These are phyloP conservation scores for Leccinellum rugosiceps DNA, from an alignment of 768 basidiomycete species.

Conservation along the genomic window DNA sequence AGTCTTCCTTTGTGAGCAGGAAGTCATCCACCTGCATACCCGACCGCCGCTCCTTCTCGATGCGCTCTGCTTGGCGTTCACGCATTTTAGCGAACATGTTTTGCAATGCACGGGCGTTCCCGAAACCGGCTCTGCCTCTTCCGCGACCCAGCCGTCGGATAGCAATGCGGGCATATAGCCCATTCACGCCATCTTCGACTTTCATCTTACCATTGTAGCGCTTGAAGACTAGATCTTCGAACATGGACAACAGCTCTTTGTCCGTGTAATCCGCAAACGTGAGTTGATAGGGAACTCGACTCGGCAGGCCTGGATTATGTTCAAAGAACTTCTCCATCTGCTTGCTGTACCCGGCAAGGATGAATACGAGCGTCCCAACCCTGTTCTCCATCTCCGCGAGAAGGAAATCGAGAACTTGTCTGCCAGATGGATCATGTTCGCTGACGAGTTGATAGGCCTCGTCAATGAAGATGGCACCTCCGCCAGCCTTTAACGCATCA, in stretches of 20 bases:
- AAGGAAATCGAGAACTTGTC: constrained; percentile 64
- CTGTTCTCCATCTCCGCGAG: constrained; percentile 76
- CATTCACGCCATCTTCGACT: constrained; percentile 52
- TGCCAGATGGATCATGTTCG: constrained; percentile 46
- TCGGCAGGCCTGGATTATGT: constrained; percentile 66
- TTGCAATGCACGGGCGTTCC: constrained; percentile 64
- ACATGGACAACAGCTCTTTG: constrained; percentile 51
- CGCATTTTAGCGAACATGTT: constrained; percentile 47
- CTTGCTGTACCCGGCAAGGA: constrained; percentile 67
- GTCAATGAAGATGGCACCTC: constrained; percentile 68
- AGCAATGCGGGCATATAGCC: constrained; percentile 55
- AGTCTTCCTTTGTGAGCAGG: constrained; percentile 48
- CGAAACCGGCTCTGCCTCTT: constrained; percentile 58
- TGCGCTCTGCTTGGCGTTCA: constrained; percentile 52
- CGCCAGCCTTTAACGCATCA: constrained; percentile 48
- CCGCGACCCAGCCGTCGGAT: constrained; percentile 61
- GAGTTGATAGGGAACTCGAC: constrained; percentile 62
- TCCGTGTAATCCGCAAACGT: constrained; percentile 64
- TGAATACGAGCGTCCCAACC: constrained; percentile 62
- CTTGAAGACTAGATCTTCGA: constrained; percentile 45
- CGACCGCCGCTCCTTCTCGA: constrained; percentile 39
- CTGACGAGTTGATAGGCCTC: constrained; percentile 69
- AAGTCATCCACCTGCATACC: constrained; percentile 51
- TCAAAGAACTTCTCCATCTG: constrained; percentile 80
- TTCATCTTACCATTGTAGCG: constrained; percentile 50